Base-by-base conservation (phyloP, 345 rosid species). In the Laguncularia racemosa region DNA sequence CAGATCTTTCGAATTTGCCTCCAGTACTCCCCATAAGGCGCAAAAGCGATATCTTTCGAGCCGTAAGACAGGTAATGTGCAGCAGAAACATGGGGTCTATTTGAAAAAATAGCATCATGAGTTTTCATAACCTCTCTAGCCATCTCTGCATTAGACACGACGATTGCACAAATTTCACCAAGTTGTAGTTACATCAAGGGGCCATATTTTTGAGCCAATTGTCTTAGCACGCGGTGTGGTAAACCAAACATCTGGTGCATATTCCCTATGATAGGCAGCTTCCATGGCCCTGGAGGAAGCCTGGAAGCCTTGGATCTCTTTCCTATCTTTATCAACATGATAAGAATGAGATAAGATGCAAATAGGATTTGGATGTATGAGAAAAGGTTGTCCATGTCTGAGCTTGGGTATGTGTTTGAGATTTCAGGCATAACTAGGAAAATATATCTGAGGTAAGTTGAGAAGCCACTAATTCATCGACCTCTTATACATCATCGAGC, bases 251-350 rank as follows among this genome's bases (percentile, higher is more conserved):
- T 20, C 3, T 16, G 55, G 55, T 66, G 79, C 28, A 71, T 3
- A 51, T 71, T 78, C 11, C 82, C 82, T 4, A 74, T 44, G 9
- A 78, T 0, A 18, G 79, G 79, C 6, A 74, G 48, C 47, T 63
- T 68, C 68, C 58, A 40, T 23, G 79, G 82, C 10, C 77, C 79
- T 7, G 79, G 76, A 6, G 73, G 76, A 11, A 62, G 59, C 9
- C 53, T 50, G 14, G 40, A 15, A 28, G 7, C 2, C 20, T 14
- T 57, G 20, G 58, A 21, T 20, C n/a, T 19, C 38, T 16, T 64
- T 6, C 6, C 4, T 11, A 33, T 3, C 20, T 14, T 13, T 8
- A 44, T 16, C 8, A 47, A 6, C 21, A 59, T 2, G 20, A 60
- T 0, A 23, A 50, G 15, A 10, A 48, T 18, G 16, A 48, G 28